Percentiles rank a stretch among this genome's conserved stretches.
Conservation (phyloP, 257 asterid genomes). For the Solanum chiquidenum region DNA sequence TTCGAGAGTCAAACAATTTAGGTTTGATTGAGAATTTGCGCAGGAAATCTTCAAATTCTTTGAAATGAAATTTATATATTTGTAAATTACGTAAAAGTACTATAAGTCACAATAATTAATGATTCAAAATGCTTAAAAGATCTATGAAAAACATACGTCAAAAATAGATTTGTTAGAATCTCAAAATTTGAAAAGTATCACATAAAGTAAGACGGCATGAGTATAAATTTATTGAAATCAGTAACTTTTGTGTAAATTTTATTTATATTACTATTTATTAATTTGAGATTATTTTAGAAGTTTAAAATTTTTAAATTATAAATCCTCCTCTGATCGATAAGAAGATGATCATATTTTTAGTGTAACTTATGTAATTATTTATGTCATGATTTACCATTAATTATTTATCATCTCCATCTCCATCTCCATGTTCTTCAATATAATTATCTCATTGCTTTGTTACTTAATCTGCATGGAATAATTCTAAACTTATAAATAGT, state of each 20-base stretch:
- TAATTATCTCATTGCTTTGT: not conserved
- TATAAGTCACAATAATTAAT: too few relatives aligned
- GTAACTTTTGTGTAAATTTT: too few relatives aligned
- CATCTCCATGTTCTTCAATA: not conserved
- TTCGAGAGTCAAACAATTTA: accelerated
- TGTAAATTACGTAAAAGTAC: too few relatives aligned
- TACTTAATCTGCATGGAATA: not conserved
- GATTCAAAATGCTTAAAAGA: not conserved
- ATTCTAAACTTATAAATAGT: not conserved
- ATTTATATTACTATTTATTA: not conserved
- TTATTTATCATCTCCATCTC: not conserved
- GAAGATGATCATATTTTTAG: not conserved
- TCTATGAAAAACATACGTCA: too few relatives aligned
- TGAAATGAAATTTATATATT: too few relatives aligned
- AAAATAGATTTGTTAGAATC: too few relatives aligned
- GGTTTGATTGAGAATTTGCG: accelerated
- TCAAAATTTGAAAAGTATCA: too few relatives aligned
- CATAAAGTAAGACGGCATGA: too few relatives aligned
- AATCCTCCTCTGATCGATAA: not conserved
- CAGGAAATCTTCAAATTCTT: too few relatives aligned
- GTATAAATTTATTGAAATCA: not conserved
- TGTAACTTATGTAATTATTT: not conserved
- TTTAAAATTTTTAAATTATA: too few relatives aligned
- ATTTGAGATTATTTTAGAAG: too few relatives aligned
- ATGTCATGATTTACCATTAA: not conserved